Evolutionary conservation across 164 flowering plant genomes (phyloP).

Genomic region (Euptelea pleiosperma): DNA sequence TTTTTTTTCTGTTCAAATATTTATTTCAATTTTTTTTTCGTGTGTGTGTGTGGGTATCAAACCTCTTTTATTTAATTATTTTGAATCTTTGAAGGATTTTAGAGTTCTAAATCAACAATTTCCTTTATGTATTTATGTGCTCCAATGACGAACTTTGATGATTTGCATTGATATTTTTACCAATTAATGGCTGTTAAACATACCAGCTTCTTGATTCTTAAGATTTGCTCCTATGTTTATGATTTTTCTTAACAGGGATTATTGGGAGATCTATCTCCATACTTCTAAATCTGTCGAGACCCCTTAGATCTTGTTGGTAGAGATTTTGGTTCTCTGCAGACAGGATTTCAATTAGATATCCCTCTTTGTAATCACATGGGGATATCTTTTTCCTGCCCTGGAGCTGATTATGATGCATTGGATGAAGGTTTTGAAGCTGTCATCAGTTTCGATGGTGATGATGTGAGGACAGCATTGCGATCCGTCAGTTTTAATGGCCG

Average conservation of each 20-base stretch:
- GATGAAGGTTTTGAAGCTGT: slow-evolving; percentile 43
- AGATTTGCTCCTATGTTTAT: no score
- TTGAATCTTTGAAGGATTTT: not conserved
- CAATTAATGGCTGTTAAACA: not conserved
- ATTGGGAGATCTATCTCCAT: slow-evolving; percentile 11
- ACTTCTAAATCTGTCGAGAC: not conserved
- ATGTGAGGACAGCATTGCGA: slow-evolving; percentile 36
- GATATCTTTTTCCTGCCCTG: slow-evolving; percentile 51
- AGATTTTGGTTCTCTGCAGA: not conserved
- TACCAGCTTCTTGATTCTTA: not conserved
- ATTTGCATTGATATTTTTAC: not conserved
- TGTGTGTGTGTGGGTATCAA: no score
- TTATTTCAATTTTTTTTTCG: no score
- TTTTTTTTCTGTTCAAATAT: not conserved
- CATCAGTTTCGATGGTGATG: slow-evolving; percentile 45
- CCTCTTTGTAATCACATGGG: slow-evolving; percentile 70
- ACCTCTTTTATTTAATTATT: no score
- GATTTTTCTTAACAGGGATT: no score
- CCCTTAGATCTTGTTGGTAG: slow-evolving; percentile 9
- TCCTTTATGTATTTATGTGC: no score
- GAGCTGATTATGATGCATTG: slow-evolving; percentile 37
- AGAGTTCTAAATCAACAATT: not conserved
- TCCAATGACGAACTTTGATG: no score
- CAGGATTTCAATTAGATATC: slow-evolving; percentile 9
- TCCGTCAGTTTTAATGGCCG: slow-evolving; percentile 54